Conservation (phyloP, 495 filamentous ascomycete genomes). For the Annulohypoxylon stygium region DNA sequence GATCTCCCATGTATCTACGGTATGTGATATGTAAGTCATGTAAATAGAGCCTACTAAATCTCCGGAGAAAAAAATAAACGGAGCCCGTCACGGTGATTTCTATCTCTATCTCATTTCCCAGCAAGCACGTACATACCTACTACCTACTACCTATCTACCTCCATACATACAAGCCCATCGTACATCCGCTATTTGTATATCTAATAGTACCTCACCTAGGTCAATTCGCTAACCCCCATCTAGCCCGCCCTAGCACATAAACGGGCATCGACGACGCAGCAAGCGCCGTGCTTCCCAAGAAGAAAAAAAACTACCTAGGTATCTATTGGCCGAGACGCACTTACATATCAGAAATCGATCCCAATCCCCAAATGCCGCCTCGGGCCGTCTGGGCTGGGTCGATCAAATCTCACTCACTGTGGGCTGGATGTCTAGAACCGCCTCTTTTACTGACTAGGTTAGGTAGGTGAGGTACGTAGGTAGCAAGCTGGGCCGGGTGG, state of each 20-base stretch:
- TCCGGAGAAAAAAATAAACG: conserved; percentile 33
- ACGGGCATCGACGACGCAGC: neutral
- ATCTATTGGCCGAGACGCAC: neutral
- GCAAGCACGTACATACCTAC: neutral
- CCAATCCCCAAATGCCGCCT: neutral
- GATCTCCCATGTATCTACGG: no score
- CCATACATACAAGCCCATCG: neutral
- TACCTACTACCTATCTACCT: neutral
- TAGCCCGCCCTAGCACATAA: neutral
- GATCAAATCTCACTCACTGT: neutral
- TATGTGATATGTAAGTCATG: no score
- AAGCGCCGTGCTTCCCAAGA: neutral
- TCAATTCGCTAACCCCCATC: neutral
- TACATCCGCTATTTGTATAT: neutral
- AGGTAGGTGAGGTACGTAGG: neutral
- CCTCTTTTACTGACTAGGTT: neutral
- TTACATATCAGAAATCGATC: neutral
- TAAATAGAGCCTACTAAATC: neutral
- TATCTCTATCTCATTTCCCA: conserved; percentile 3
- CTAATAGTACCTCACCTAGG: conserved; percentile 3
- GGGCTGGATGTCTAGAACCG: conserved; percentile 2
- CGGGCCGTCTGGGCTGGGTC: neutral
- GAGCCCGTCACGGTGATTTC: conserved; percentile 17
- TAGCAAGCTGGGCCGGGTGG: neutral
- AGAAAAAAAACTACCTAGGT: neutral